A percentile compares a stretch with the other conserved stretches of the same genome.
Evolutionary conservation across 2,329 filamentous ascomycete genomes (phyloP).

Genomic region (Scedosporium dehoogii): DNA sequence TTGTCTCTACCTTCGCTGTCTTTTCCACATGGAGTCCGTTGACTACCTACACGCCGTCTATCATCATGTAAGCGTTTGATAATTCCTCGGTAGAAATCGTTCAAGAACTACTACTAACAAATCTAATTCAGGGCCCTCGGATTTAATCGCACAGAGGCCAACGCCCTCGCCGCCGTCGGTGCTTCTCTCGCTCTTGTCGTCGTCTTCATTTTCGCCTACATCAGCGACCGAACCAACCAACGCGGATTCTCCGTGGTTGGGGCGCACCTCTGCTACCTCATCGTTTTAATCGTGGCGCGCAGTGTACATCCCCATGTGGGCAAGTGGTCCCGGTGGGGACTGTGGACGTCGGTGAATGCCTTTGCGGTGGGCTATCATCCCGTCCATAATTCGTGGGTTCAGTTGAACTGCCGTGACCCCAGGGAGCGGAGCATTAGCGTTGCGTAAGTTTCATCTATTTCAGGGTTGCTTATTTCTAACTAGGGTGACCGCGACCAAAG

Average conservation of each 20-base stretch:
- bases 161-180: slow-evolving; percentile 33
- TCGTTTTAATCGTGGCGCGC: slow-evolving; percentile 30
- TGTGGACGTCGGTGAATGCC: slow-evolving; percentile 41
- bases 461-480: too few species aligned
- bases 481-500: neutral
- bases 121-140: slow-evolving; percentile 25
- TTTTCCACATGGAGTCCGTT: slow-evolving; percentile 43
- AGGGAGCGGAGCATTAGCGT: slow-evolving; percentile 38
- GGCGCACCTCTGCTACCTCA: slow-evolving; percentile 34
- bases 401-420: slow-evolving; percentile 37
- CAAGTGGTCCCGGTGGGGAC: slow-evolving; percentile 36
- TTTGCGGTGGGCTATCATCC: slow-evolving; percentile 44
- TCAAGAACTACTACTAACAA: neutral
- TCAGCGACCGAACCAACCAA: slow-evolving; percentile 34
- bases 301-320: slow-evolving; percentile 30
- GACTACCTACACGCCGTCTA: slow-evolving; percentile 39
- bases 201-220: slow-evolving; percentile 36
- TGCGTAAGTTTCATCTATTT: slow-evolving; percentile 32
- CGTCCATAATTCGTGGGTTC: slow-evolving; percentile 41
- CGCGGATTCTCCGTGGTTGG: slow-evolving; percentile 32
- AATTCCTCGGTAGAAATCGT: neutral
- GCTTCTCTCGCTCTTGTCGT: slow-evolving; percentile 34
- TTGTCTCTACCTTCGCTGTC: slow-evolving; percentile 36
- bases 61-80: slow-evolving; percentile 23
- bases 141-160: slow-evolving; percentile 33